phyloP scores from a whole-genome alignment of 306 rosid genomes.

The Dalbergia cultrata region DNA sequence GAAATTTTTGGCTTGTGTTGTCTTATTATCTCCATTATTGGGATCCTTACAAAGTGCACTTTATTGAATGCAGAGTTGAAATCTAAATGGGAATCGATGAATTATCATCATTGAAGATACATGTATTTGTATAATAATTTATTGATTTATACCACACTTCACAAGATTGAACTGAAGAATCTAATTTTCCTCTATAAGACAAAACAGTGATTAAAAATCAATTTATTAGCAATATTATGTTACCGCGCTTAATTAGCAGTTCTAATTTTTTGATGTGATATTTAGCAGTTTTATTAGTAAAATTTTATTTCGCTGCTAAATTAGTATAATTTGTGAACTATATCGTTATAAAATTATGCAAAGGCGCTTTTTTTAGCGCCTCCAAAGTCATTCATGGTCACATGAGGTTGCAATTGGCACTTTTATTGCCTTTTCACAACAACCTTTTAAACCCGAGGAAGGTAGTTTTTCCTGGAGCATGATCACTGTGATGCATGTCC shows the following conservation, averaged over 20 bases:
- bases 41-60: background rate
- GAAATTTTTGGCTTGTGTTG: slow-evolving; percentile 13
- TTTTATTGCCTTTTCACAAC: slow-evolving; percentile 35
- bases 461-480: background rate
- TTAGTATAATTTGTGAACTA: background rate
- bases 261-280: too few relatives aligned
- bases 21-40: slow-evolving; percentile 24
- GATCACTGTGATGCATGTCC: slow-evolving; percentile 25
- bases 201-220: background rate
- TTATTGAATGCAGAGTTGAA: background rate
- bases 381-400: slow-evolving; percentile 13
- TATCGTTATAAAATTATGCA: background rate
- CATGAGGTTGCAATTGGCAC: slow-evolving; percentile 37
- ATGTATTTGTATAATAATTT: background rate
- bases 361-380: slow-evolving; percentile 3
- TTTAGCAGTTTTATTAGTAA: too few relatives aligned
- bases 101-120: background rate
- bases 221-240: background rate
- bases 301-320: too few relatives aligned
- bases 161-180: background rate
- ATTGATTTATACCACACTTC: background rate
- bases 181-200: background rate
- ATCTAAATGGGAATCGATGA: background rate
- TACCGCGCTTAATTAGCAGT: background rate
- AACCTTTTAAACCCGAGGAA: background rate